Conservation (phyloP, 331 rosid genomes). For the Acacia pycnantha region DNA sequence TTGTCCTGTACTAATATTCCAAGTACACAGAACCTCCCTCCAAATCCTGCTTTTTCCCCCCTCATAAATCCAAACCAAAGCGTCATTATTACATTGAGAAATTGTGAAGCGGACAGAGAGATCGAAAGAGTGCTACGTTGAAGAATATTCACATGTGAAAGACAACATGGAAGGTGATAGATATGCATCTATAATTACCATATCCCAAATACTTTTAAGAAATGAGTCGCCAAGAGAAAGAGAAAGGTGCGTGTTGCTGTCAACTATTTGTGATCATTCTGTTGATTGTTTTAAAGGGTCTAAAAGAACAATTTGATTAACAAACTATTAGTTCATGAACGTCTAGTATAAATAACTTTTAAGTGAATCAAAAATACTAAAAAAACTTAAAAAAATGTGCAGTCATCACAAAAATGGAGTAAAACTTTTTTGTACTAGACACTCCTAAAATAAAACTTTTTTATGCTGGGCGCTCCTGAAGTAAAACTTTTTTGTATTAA, state of each 20-base stretch:
- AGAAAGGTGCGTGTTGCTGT: conserved; percentile 24
- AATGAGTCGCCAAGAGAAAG: conserved; percentile 12
- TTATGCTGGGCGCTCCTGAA: too few relatives aligned
- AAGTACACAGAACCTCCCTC: conserved; percentile 1
- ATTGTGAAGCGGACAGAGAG: conserved; percentile 3
- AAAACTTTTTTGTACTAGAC: too few relatives aligned
- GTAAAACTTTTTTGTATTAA: too few relatives aligned
- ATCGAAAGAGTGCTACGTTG: neutral
- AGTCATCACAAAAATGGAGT: too few relatives aligned
- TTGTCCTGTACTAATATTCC: conserved; percentile 20
- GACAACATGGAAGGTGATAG: conserved; percentile 32
- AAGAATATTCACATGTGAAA: conserved; percentile 43
- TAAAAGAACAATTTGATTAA: too few relatives aligned
- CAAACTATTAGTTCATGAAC: too few relatives aligned
- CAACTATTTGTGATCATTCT: conserved; percentile 25
- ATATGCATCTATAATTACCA: neutral
- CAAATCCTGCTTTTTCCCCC: conserved; percentile 17
- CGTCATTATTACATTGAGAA: conserved; percentile 21
- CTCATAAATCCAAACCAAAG: conserved; percentile 23
- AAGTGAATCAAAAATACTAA: too few relatives aligned
- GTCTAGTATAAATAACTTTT: too few relatives aligned
- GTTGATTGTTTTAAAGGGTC: too few relatives aligned
- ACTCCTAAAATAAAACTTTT: too few relatives aligned
- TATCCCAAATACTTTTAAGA: conserved; percentile 15
- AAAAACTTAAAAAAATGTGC: too few relatives aligned